These are phyloP conservation scores for Boechera divaricarpa DNA, from an alignment of 345 rosid species.

Conservation along the genomic window DNA sequence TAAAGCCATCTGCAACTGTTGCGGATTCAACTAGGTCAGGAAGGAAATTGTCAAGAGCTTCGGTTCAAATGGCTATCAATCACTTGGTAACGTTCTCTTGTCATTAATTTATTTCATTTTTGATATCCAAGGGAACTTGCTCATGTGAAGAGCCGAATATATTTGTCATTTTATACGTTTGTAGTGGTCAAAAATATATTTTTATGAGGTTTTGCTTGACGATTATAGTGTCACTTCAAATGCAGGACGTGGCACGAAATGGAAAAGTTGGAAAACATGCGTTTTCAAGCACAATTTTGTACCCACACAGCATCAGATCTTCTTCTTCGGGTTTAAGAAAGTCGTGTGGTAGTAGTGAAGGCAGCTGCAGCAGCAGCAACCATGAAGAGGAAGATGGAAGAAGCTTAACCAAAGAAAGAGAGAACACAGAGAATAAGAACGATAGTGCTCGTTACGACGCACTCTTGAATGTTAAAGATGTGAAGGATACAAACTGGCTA, in stretches of 20 bases:
- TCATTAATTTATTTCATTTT: background rate
- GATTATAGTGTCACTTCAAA: background rate
- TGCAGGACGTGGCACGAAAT: slow-evolving; percentile 34
- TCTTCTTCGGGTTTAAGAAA: slow-evolving; percentile 24
- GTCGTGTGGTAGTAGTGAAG: slow-evolving; percentile 31
- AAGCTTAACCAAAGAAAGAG: slow-evolving; percentile 29
- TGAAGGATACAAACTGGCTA: slow-evolving; percentile 46
- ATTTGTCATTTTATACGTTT: background rate
- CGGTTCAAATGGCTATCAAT: slow-evolving; percentile 40
- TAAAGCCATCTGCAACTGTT: slow-evolving; percentile 28
- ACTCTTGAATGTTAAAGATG: slow-evolving; percentile 44
- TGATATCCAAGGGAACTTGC: no score
- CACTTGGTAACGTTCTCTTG: slow-evolving; percentile 40
- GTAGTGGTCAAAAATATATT: background rate
- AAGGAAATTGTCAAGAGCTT: slow-evolving; percentile 35
- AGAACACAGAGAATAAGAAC: slow-evolving; percentile 19
- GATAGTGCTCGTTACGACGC: slow-evolving; percentile 44
- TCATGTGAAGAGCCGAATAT: background rate
- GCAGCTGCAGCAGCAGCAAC: slow-evolving; percentile 35
- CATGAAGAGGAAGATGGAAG: slow-evolving; percentile 45
- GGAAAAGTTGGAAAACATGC: slow-evolving; percentile 30
- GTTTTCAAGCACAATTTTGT: slow-evolving; percentile 41
- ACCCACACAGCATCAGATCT: slow-evolving; percentile 45
- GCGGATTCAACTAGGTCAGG: slow-evolving; percentile 26
- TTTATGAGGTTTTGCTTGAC: background rate